Evolutionary conservation across 2,329 filamentous ascomycete genomes (phyloP), one percentile per base, ranked within the genome.

Genomic region (Dendrostoma leiphaemia): DNA sequence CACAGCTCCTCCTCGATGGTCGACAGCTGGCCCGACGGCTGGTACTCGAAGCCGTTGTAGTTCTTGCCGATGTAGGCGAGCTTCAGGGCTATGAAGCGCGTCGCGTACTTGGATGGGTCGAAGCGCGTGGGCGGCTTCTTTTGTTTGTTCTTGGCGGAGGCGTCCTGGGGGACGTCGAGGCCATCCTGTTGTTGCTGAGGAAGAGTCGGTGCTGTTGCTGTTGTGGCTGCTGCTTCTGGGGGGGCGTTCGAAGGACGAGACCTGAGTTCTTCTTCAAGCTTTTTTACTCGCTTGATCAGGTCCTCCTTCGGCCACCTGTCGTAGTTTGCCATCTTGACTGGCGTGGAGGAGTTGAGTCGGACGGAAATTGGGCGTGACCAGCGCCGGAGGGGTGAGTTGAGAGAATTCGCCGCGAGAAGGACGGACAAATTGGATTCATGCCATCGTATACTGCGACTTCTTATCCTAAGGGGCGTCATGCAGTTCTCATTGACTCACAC

Each of bases 1-100:
- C 91, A 99, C 46, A 99, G 69, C 71, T 92, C 89, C 71, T 96
- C 91, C 71, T 99, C 94, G 59, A 99, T 89, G 0, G 91, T 92
- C 5, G 93, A 86, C 59, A 90, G 69, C 3, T 83, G 74, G 57
- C 88, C 88, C 61, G 84, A 84, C 56, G 81, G 80, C 65, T 93
- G 87, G 70, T 93, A 90, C 74, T 99, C 94, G 69, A 91, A 95
- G 1, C 94, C 94, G 70, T 94, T 93, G 71, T 97, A 99, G 52
- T 84, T 82, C 68, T 90, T 89, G 44, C 94, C 94, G 32, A 97
- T 75, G 69, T 99, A 99, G 35, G 94, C 92, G 59, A 99, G 85
- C 70, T 97, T 97, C 56, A 99, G 76, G 7, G 93, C 94, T 59
- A 99, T 89, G 57, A 88, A 84, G 44, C 94, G 84, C 1, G 91